phyloP scores from a whole-genome alignment of 75 land plant genomes.

The Larix kaempferi region DNA sequence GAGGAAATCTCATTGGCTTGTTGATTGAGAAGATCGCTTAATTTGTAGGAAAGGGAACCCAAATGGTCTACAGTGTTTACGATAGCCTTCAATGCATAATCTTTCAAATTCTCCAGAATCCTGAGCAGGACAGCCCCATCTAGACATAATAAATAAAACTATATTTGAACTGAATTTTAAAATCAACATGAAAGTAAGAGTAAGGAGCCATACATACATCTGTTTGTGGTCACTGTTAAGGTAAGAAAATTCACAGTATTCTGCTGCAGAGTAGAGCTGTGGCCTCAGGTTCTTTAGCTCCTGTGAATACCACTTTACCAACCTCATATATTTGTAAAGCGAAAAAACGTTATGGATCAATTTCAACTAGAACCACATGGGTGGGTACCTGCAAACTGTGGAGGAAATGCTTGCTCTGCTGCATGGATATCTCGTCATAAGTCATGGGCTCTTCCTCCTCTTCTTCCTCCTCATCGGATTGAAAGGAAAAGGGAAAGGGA shows the following conservation, averaged over 20 bases:
- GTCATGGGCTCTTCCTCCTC: slow-evolving; percentile 9
- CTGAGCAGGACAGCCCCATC: slow-evolving; percentile 26
- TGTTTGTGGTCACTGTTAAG: slow-evolving; percentile 57
- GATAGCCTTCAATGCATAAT: slow-evolving; percentile 77
- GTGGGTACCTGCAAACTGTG: slow-evolving; percentile 45
- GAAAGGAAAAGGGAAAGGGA: no score
- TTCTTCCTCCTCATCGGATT: neutral
- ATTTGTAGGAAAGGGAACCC: slow-evolving; percentile 72
- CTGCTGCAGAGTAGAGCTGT: slow-evolving; percentile 84
- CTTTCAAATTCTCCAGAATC: slow-evolving; percentile 78
- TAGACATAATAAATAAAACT: neutral
- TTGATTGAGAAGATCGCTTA: slow-evolving; percentile 58
- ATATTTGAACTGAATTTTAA: neutral
- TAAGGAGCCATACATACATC: slow-evolving; percentile 25
- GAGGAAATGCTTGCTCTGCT: slow-evolving; percentile 60
- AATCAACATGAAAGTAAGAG: neutral
- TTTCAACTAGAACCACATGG: neutral
- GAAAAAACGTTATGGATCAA: neutral
- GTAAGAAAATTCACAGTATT: slow-evolving; percentile 76
- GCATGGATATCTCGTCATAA: slow-evolving; percentile 63
- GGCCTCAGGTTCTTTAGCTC: slow-evolving; percentile 72
- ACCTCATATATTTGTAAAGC: neutral
- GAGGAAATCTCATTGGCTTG: slow-evolving; percentile 50
- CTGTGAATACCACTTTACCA: slow-evolving; percentile 27
- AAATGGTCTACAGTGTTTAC: slow-evolving; percentile 87